A percentile compares a stretch with the other conserved stretches of the same genome.
Conservation (phyloP, 495 filamentous ascomycete species). For the Penicillium manginii region DNA sequence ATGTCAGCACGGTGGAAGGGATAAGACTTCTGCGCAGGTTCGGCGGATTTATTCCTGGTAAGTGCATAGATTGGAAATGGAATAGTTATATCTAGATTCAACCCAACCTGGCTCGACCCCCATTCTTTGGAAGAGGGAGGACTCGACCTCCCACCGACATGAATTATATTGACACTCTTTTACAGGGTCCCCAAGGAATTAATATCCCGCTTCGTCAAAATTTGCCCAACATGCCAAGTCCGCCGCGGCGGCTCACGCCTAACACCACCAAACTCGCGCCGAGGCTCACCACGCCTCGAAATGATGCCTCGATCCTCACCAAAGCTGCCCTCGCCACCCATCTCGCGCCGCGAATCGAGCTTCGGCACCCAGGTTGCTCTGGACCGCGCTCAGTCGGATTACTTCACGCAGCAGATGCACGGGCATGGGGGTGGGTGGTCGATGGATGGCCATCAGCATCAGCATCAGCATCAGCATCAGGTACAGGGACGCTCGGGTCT, state of each 20-base stretch:
- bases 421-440: slow-evolving; percentile 24
- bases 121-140: background rate
- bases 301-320: slow-evolving; percentile 44
- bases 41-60: slow-evolving; percentile 63
- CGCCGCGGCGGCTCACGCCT: slow-evolving; percentile 50
- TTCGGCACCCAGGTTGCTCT: slow-evolving; percentile 30
- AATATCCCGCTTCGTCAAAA: slow-evolving; percentile 61
- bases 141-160: background rate
- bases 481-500: slow-evolving; percentile 28
- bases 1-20: slow-evolving; percentile 62
- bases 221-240: slow-evolving; percentile 56
- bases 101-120: background rate
- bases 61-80: too few relatives aligned
- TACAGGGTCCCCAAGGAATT: slow-evolving; percentile 61
- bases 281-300: slow-evolving; percentile 46
- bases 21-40: slow-evolving; percentile 62
- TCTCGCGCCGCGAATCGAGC: slow-evolving; percentile 40
- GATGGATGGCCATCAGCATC: slow-evolving; percentile 34
- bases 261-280: slow-evolving; percentile 50
- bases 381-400: slow-evolving; percentile 40
- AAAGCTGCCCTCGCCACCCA: slow-evolving; percentile 45
- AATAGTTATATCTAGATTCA: background rate
- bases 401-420: slow-evolving; percentile 31
- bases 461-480: slow-evolving; percentile 14
- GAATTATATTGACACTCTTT: background rate